Percentiles rank a stretch among this genome's conserved stretches.
Evolutionary conservation across 495 filamentous ascomycete genomes (phyloP).

Genomic region (Penicillium canariense): DNA sequence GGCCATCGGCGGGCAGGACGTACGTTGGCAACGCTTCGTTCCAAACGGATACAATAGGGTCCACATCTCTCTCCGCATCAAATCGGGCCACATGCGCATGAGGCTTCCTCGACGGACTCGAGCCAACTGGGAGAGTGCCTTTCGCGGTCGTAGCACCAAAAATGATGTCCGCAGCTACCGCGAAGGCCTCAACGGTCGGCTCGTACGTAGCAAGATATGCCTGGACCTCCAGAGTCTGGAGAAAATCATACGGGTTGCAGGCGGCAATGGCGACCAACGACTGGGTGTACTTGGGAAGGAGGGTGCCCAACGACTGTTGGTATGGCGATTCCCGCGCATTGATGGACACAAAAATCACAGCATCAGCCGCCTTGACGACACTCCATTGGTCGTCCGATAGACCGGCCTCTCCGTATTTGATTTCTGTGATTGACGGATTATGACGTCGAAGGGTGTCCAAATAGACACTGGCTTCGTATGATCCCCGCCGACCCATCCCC

Average conservation of each 20-base stretch:
- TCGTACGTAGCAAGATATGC: conserved; percentile 51
- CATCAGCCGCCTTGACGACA: conserved; percentile 35
- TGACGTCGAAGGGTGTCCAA: conserved; percentile 32
- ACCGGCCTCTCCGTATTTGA: conserved; percentile 32
- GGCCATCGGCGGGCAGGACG: conserved; percentile 23
- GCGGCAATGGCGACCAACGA: conserved; percentile 42
- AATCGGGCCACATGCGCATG: conserved; percentile 21
- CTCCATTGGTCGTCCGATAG: conserved; percentile 32
- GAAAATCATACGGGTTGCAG: conserved; percentile 50
- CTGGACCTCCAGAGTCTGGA: conserved; percentile 36
- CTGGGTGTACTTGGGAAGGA: conserved; percentile 29
- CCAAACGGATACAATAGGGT: conserved; percentile 36
- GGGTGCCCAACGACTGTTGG: conserved; percentile 36
- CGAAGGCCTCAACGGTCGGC: conserved; percentile 46
- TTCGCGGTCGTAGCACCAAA: conserved; percentile 34
- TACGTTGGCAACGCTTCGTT: conserved; percentile 43
- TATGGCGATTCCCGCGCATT: conserved; percentile 45
- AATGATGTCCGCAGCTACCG: conserved; percentile 40
- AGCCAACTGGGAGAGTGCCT: conserved; percentile 39
- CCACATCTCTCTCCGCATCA: conserved; percentile 29
- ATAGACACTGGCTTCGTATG: conserved; percentile 33
- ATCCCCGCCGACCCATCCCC: conserved; percentile 35
- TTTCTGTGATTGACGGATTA: conserved; percentile 26
- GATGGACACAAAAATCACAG: conserved; percentile 41
- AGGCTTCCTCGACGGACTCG: conserved; percentile 9